phyloP scores from a whole-genome alignment of 352 stramenopile genomes.

The Globisporangium ultimum region DNA sequence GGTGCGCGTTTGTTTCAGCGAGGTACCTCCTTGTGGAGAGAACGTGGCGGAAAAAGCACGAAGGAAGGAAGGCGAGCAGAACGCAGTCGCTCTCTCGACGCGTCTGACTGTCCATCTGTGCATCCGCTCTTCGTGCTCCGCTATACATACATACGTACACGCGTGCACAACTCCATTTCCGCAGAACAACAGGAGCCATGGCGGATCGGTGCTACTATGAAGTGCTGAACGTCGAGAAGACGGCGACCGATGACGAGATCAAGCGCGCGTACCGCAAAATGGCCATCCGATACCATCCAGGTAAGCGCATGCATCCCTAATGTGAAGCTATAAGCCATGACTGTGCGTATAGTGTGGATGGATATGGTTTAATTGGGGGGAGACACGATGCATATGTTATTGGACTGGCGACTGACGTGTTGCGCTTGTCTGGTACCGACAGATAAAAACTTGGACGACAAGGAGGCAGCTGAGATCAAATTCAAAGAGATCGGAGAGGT shows the following conservation, averaged over 20 bases:
- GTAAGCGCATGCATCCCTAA: slow-evolving; percentile 27
- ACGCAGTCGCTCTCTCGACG: neutral
- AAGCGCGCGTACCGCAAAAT: slow-evolving; percentile 86
- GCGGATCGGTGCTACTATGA: slow-evolving; percentile 67
- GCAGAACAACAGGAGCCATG: slow-evolving; percentile 21
- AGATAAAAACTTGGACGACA: slow-evolving; percentile 90
- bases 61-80: neutral
- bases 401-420: neutral
- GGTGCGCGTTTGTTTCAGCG: slow-evolving; percentile 1
- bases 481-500: slow-evolving; percentile 90
- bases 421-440: neutral
- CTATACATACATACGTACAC: neutral
- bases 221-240: slow-evolving; percentile 66
- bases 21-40: neutral
- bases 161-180: neutral
- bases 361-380: too few relatives aligned
- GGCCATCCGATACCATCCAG: slow-evolving; percentile 86
- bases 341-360: too few relatives aligned
- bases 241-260: slow-evolving; percentile 74
- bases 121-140: neutral
- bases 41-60: neutral
- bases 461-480: slow-evolving; percentile 84
- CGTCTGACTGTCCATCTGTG: neutral
- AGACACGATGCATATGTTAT: too few relatives aligned
- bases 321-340: neutral